phyloP scores from a whole-genome alignment of 495 filamentous ascomycete genomes.

The Aspergillus taichungensis region DNA sequence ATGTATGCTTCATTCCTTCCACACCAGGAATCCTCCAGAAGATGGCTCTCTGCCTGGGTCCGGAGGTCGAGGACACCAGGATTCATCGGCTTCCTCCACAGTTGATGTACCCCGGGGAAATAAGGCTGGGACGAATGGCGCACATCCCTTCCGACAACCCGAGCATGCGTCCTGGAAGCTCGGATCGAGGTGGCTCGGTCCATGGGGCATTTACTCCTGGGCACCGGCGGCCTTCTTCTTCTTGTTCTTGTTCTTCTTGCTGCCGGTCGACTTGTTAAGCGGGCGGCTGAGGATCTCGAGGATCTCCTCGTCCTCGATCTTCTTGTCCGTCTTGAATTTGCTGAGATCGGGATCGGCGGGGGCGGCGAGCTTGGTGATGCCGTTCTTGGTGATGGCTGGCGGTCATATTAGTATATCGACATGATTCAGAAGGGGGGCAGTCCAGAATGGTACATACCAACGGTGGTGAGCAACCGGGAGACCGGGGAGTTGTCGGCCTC shows the following conservation, averaged over 20 bases:
- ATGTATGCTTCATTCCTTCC: no score
- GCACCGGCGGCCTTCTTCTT: conserved; percentile 79
- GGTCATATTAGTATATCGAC: conserved; percentile 2
- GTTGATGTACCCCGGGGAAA: no score
- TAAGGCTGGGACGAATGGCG: no score
- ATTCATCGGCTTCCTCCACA: no score
- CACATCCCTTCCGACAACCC: no score
- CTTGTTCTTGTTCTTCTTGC: conserved; percentile 71
- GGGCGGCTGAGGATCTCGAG: conserved; percentile 88
- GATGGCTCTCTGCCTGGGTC: no score
- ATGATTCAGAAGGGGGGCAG: conserved; percentile 4
- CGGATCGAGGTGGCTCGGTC: neutral
- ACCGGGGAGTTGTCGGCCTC: conserved; percentile 82
- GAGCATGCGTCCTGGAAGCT: no score
- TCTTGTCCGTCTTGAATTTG: conserved; percentile 89
- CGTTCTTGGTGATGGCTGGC: conserved; percentile 96
- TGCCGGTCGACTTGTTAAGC: conserved; percentile 61
- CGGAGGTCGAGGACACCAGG: no score
- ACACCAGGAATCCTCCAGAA: no score
- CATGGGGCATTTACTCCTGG: conserved; percentile 42
- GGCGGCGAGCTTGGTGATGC: conserved; percentile 71
- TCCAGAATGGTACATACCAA: conserved; percentile 54
- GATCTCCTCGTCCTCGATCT: conserved; percentile 92
- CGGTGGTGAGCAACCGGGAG: conserved; percentile 76
- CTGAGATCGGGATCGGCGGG: conserved; percentile 63